Percentiles rank a stretch among this genome's conserved stretches.
phyloP scores from a whole-genome alignment of 139 green algal species.

The Picochlorum sp. region DNA sequence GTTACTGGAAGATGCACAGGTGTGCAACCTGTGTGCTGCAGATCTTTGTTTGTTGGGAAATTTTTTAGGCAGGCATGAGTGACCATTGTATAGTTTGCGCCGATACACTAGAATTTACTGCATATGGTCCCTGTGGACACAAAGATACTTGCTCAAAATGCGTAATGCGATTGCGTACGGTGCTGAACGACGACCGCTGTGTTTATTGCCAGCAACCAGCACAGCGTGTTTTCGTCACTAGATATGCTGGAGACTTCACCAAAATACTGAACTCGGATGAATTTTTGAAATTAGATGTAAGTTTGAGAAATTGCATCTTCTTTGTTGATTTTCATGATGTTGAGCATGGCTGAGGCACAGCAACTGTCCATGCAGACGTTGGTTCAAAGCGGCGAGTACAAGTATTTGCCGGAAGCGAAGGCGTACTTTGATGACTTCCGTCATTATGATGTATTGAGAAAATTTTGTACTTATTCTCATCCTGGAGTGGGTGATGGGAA shows the following conservation, averaged over 20 bases:
- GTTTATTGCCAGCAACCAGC: constrained; percentile 65
- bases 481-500: constrained; percentile 27
- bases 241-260: constrained; percentile 67
- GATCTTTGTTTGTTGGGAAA: too few species aligned
- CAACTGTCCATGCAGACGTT: constrained; percentile 12
- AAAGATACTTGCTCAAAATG: constrained; percentile 78
- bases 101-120: constrained; percentile 71
- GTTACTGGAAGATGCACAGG: too few species aligned
- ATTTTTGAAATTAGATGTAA: constrained; percentile 35
- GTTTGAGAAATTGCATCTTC: not conserved
- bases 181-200: constrained; percentile 76
- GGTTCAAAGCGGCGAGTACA: constrained; percentile 28
- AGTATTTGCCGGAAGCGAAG: constrained; percentile 42
- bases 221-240: constrained; percentile 53
- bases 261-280: constrained; percentile 31
- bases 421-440: constrained; percentile 82
- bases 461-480: constrained; percentile 69
- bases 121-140: constrained; percentile 72
- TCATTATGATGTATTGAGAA: constrained; percentile 61
- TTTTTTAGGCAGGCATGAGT: constrained; percentile 5
- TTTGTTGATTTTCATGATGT: not conserved
- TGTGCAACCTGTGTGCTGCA: too few species aligned
- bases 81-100: constrained; percentile 74
- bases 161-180: constrained; percentile 64
- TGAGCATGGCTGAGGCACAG: not conserved